Conservation (phyloP, 768 basidiomycete species). For the Bullera alba region DNA sequence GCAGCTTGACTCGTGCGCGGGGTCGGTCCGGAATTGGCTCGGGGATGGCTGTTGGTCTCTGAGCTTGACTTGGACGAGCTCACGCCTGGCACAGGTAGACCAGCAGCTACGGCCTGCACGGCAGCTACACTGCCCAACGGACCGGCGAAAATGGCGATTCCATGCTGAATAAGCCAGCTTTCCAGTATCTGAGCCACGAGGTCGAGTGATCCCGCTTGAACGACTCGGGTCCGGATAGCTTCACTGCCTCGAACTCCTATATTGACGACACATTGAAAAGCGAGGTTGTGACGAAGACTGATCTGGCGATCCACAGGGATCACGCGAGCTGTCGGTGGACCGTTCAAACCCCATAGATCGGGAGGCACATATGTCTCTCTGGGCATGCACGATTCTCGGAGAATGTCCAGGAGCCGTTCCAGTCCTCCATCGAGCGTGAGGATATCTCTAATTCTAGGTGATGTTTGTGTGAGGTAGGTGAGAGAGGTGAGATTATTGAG, state of each 20-base stretch:
- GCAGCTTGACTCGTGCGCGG: background rate
- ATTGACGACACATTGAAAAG: constrained; percentile 95
- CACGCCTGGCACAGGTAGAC: constrained; percentile 12
- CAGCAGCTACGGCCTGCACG: constrained; percentile 20
- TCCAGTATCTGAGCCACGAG: constrained; percentile 90
- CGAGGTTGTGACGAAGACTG: constrained; percentile 58
- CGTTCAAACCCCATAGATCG: constrained; percentile 44
- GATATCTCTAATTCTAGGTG: constrained; percentile 94
- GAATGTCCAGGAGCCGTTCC: constrained; percentile 85
- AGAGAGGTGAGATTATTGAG: constrained; percentile 95
- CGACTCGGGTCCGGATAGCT: constrained; percentile 80
- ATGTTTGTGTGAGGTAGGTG: constrained; percentile 92
- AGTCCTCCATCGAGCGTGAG: constrained; percentile 97
- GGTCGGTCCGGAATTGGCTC: background rate
- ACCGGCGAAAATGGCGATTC: constrained; percentile 76
- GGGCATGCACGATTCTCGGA: constrained; percentile 56
- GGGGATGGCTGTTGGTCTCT: no score
- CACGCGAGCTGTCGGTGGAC: constrained; percentile 44
- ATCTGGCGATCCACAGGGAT: constrained; percentile 40
- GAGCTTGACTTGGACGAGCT: background rate
- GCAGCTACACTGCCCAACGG: constrained; percentile 56
- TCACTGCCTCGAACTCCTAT: constrained; percentile 94
- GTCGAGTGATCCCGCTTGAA: constrained; percentile 87
- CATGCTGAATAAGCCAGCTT: constrained; percentile 82
- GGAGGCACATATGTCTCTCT: constrained; percentile 18